Percentiles rank a stretch among this genome's conserved stretches.
phyloP scores from a whole-genome alignment of 306 rosid genomes.

The Inga leiocalycina region DNA sequence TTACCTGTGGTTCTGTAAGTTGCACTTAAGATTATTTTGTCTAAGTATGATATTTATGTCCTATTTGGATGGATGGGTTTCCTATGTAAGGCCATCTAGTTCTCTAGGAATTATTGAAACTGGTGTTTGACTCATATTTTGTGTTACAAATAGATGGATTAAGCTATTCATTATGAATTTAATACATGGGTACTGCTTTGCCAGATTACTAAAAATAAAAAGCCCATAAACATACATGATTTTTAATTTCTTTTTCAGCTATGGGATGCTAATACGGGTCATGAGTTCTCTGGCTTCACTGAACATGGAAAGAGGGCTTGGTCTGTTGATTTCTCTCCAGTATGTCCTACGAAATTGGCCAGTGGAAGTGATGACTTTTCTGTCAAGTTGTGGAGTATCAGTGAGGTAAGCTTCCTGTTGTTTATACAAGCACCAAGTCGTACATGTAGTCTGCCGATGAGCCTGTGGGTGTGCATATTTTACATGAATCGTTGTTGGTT shows the following conservation, averaged over 20 bases:
- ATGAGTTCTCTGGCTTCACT: slow-evolving; percentile 66
- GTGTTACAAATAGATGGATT: background rate
- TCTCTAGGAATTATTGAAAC: slow-evolving; percentile 5
- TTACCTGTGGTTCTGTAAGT: slow-evolving; percentile 19
- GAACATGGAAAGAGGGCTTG: slow-evolving; percentile 90
- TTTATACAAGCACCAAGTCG: background rate
- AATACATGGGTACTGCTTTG: slow-evolving; percentile 17
- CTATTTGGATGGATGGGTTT: background rate
- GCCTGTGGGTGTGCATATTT: slow-evolving; percentile 30
- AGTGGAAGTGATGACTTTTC: slow-evolving; percentile 93
- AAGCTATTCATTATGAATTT: background rate
- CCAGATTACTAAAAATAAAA: background rate
- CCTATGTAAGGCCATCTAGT: background rate
- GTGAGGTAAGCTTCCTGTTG: slow-evolving; percentile 64
- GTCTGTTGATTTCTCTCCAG: slow-evolving; percentile 90
- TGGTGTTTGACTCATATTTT: background rate
- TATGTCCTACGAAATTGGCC: slow-evolving; percentile 89
- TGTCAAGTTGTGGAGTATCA: slow-evolving; percentile 90
- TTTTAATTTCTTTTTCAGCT: slow-evolving; percentile 58
- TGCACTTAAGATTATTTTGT: background rate
- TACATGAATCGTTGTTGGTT: slow-evolving; percentile 9
- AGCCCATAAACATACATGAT: background rate
- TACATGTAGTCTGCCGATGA: background rate
- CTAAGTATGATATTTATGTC: background rate
- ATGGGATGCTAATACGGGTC: slow-evolving; percentile 96